Evolutionary conservation across 2,329 filamentous ascomycete genomes (phyloP).

Genomic region (Fusarium robinianum): DNA sequence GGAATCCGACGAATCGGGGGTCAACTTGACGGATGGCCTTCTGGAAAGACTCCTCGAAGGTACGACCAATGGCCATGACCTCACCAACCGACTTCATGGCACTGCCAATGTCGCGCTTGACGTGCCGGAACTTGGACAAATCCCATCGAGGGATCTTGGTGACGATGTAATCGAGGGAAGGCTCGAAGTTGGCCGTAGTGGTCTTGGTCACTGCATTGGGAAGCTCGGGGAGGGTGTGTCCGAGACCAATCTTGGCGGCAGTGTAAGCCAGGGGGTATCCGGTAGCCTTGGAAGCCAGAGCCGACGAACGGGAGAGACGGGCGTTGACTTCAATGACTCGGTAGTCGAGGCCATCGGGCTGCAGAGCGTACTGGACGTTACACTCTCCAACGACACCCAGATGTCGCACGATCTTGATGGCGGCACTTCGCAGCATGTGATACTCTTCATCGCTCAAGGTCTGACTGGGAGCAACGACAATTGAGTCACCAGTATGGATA

Average conservation of each 20-base stretch:
- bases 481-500: slow-evolving; percentile 98
- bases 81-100: slow-evolving; percentile 99
- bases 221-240: slow-evolving; percentile 91
- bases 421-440: slow-evolving; percentile 96
- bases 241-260: slow-evolving; percentile 96
- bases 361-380: slow-evolving; percentile 96
- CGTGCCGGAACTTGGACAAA: slow-evolving; percentile 97
- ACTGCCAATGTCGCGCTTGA: slow-evolving; percentile 95
- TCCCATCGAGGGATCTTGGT: slow-evolving; percentile 99
- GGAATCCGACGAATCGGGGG: slow-evolving; percentile 87
- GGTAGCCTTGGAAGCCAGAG: slow-evolving; percentile 95
- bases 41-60: slow-evolving; percentile 98
- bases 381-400: slow-evolving; percentile 97
- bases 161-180: slow-evolving; percentile 95
- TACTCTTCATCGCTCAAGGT: slow-evolving; percentile 98
- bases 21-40: slow-evolving; percentile 98
- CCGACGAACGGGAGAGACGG: slow-evolving; percentile 95
- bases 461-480: slow-evolving; percentile 95
- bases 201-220: slow-evolving; percentile 99
- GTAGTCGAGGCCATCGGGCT: slow-evolving; percentile 96
- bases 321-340: slow-evolving; percentile 99
- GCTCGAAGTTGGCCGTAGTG: slow-evolving; percentile 98
- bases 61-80: slow-evolving; percentile 98
- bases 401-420: slow-evolving; percentile 98
- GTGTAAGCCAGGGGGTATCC: slow-evolving; percentile 97